Evolutionary conservation across 805 yeast species (phyloP), one percentile per base, ranked within the genome.

Genomic region (Candida incommunis): DNA sequence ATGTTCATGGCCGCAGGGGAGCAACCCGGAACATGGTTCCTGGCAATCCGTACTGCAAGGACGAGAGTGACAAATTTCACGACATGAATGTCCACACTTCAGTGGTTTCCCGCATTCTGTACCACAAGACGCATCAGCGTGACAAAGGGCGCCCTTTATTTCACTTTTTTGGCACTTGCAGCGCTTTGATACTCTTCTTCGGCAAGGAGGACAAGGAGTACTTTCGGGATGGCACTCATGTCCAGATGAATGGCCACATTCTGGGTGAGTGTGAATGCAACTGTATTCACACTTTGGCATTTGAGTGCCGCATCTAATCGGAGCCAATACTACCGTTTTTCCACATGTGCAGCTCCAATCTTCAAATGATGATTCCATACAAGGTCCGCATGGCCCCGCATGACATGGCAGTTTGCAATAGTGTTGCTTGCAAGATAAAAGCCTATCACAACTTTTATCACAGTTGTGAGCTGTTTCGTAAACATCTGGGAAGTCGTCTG

Each of bases 311-410:
- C 95, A 85, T 51, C 95, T 66, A 7, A 84, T 85, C 0, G 95
- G 95, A 0, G 94, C 95, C 20, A 70, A 71, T 3, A 85, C 68
- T 2, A 82, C 71, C 0, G 95, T 85, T 50, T 71, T 69, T 2
- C 95, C 94, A 66, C 95, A 85, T 42, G 80, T 72, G 56, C 95
- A 85, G 2, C 76, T 73, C 52, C 82, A 64, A 57, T 85, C 95
- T 18, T 82, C 85, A 35, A 78, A 74, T n/a, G 82, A 72, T 3
- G 90, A 79, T 55, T 84, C 94, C 42, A 82, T 59, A 58, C 95
- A 85, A 11, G 87, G 82, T 2, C 77, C 74, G 62, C 95, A 85
- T 2, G 81, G 72, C 0, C 95, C 95, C 13, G 75, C 65, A 60
- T 85, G 95, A 54, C 94, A 85, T 22, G 78, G 71, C 51, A 78